Percentiles rank a stretch among this genome's conserved stretches.
Evolutionary conservation across 2,329 filamentous ascomycete genomes (phyloP).

Genomic region (Cladosporium sp.): DNA sequence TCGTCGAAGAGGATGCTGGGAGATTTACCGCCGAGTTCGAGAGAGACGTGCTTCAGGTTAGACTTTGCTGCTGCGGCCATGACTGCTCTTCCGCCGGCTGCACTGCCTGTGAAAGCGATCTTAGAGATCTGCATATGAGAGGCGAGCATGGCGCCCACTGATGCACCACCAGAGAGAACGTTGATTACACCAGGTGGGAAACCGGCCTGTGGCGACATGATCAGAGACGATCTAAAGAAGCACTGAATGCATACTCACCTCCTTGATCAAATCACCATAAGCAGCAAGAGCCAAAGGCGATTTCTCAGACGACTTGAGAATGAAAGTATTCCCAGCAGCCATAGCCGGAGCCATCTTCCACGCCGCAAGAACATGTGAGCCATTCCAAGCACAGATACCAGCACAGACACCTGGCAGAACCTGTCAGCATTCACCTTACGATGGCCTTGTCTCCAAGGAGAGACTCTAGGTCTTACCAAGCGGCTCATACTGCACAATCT

Average conservation of each 20-base stretch:
- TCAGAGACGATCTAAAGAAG: neutral
- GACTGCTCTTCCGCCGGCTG: constrained; percentile 20
- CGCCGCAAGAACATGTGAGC: constrained; percentile 35
- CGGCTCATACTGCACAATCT: constrained; percentile 38
- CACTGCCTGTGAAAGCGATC: constrained; percentile 20
- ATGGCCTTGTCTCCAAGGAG: constrained; percentile 16
- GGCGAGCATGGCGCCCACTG: constrained; percentile 50
- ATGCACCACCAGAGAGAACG: constrained; percentile 70
- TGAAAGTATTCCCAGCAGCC: constrained; percentile 7
- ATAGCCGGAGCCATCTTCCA: constrained; percentile 14
- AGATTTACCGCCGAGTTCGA: constrained; percentile 26
- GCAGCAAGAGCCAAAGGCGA: constrained; percentile 52
- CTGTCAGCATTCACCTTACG: too few species aligned
- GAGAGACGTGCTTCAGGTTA: constrained; percentile 24
- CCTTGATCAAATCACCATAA: constrained; percentile 56
- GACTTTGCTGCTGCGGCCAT: constrained; percentile 18
- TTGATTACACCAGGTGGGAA: constrained; percentile 53
- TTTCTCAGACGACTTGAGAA: constrained; percentile 12
- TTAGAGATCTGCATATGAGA: constrained; percentile 11
- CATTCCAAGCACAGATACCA: constrained; percentile 41
- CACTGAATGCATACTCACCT: neutral
- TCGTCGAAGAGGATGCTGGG: constrained; percentile 21
- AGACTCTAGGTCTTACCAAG: constrained; percentile 15
- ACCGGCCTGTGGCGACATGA: constrained; percentile 25
- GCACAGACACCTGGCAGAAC: constrained; percentile 31